phyloP scores from a whole-genome alignment of 768 basidiomycete genomes.

The Kwoniella dendrophila region DNA sequence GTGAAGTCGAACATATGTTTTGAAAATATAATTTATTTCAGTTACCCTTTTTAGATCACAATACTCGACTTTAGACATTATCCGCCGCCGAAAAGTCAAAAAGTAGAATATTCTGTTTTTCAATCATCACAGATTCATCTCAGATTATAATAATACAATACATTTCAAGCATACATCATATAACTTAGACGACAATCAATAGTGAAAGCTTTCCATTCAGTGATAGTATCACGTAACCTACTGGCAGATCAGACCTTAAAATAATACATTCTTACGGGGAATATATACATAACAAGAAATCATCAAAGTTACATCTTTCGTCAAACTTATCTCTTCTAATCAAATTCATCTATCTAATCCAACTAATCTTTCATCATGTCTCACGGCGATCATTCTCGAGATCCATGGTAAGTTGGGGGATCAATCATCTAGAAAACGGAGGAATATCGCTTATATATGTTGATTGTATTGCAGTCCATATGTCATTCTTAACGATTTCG shows the following conservation, averaged over 20 bases:
- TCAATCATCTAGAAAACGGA: no score
- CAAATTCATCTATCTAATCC: background rate
- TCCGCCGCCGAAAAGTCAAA: constrained; percentile 1
- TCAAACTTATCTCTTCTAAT: background rate
- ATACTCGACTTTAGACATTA: background rate
- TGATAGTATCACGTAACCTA: no score
- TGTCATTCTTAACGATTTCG: constrained; percentile 98
- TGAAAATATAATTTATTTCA: constrained; percentile 5
- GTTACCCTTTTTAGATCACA: background rate
- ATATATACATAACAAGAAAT: no score
- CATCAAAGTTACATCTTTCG: background rate
- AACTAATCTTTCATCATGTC: constrained; percentile 63
- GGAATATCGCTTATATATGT: background rate
- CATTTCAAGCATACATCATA: no score
- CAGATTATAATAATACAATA: no score
- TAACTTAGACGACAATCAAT: no score
- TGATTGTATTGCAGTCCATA: constrained; percentile 75
- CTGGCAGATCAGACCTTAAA: no score
- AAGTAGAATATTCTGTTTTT: background rate
- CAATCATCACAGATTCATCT: no score
- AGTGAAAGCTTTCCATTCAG: no score
- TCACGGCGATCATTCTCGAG: constrained; percentile 88
- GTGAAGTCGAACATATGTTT: no score
- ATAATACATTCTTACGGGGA: no score
- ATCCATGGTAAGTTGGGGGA: constrained; percentile 79